Percentiles rank a stretch among this genome's conserved stretches.
Conservation (phyloP, 23 red algal species). For the Porphyridium purpureum region DNA sequence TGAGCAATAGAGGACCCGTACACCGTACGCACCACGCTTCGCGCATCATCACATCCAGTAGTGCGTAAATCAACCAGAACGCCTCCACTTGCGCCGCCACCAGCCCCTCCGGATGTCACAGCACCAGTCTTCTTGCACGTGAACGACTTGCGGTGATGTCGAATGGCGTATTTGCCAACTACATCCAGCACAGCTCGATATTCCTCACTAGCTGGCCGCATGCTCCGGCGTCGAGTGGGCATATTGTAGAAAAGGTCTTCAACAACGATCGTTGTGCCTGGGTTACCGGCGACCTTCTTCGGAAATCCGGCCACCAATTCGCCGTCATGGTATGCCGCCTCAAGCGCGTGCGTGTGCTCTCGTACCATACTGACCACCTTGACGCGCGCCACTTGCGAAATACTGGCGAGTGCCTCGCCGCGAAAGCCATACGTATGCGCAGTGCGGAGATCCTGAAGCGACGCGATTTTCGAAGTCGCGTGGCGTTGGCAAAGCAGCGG, state of each 20-base stretch:
- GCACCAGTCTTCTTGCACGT: constrained; percentile 4
- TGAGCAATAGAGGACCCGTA: constrained; percentile 17
- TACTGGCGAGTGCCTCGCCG: constrained; percentile 88
- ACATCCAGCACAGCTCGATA: constrained; percentile 85
- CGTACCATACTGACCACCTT: background rate
- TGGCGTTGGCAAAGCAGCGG: constrained; percentile 53
- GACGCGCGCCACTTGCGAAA: constrained; percentile 61
- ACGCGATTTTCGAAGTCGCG: constrained; percentile 64
- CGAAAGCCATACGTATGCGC: constrained; percentile 81
- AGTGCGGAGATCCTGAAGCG: constrained; percentile 36
- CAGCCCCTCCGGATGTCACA: background rate
- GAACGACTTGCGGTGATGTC: constrained; percentile 44
- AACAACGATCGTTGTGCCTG: constrained; percentile 68
- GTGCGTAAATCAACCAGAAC: constrained; percentile 20
- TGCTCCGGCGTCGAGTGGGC: constrained; percentile 16
- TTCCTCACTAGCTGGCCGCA: constrained; percentile 32
- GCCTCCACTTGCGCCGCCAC: background rate
- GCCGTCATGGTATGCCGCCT: too few relatives aligned
- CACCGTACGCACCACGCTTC: constrained; percentile 5
- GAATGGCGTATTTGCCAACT: constrained; percentile 54
- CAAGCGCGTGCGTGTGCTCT: too few relatives aligned
- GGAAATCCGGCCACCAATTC: too few relatives aligned
- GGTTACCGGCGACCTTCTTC: constrained; percentile 24
- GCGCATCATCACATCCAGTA: background rate
- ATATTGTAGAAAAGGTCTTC: constrained; percentile 87